These are phyloP conservation scores for Petunia secreta DNA, from an alignment of 257 asterid genomes.

Conservation along the genomic window DNA sequence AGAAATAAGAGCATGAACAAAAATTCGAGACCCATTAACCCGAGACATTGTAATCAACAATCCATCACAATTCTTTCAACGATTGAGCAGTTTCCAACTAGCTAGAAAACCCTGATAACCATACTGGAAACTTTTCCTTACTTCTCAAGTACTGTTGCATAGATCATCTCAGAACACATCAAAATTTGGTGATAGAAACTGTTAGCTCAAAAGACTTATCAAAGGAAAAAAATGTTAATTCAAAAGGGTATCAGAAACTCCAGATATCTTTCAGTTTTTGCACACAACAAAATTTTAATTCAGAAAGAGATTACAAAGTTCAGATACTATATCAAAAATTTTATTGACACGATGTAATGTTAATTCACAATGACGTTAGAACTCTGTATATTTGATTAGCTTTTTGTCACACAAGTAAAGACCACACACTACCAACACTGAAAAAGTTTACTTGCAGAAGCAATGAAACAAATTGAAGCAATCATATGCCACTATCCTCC, in stretches of 20 bases:
- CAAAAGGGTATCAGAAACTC: background rate
- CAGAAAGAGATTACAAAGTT: too few species aligned
- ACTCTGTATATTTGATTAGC: background rate
- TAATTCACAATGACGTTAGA: background rate
- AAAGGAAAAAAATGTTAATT: conserved; percentile 6
- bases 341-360: background rate
- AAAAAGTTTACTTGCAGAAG: background rate
- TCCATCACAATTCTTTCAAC: background rate
- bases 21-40: background rate
- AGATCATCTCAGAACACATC: background rate
- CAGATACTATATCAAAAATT: background rate
- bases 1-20: background rate
- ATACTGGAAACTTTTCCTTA: background rate
- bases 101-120: background rate
- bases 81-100: background rate
- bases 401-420: background rate
- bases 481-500: background rate
- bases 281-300: too few species aligned
- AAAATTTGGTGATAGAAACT: background rate
- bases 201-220: background rate
- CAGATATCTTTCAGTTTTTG: background rate
- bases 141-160: background rate
- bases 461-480: conserved; percentile 1
- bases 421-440: background rate
- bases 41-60: background rate